Conservation (phyloP, 805 yeast genomes). For the Lachancea dasiensis region DNA sequence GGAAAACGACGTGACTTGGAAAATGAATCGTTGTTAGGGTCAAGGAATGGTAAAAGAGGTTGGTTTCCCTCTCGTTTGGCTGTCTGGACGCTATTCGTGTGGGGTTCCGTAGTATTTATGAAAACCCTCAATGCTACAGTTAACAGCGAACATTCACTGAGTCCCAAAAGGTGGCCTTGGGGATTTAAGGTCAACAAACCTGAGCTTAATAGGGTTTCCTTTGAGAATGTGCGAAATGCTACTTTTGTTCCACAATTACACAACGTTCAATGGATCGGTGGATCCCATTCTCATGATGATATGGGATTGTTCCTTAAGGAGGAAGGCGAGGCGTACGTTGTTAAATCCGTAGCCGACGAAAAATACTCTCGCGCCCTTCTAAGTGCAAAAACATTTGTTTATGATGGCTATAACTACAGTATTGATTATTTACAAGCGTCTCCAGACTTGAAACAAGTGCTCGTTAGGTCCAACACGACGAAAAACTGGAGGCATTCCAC, state of each 20-base stretch:
- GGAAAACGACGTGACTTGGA: too few relatives aligned
- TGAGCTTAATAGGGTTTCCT: constrained; percentile 31
- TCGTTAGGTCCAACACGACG: constrained; percentile 54
- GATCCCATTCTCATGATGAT: constrained; percentile 47
- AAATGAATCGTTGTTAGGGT: too few relatives aligned
- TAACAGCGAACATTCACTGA: neutral
- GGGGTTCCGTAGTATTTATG: constrained; percentile 23
- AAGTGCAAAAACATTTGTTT: constrained; percentile 42
- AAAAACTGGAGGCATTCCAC: constrained; percentile 55
- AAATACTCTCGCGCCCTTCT: constrained; percentile 42
- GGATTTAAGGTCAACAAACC: constrained; percentile 14
- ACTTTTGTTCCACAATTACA: constrained; percentile 48
- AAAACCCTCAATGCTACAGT: constrained; percentile 6
- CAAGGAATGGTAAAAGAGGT: neutral
- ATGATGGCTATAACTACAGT: constrained; percentile 35
- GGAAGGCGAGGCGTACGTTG: constrained; percentile 43
- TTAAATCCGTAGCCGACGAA: constrained; percentile 41
- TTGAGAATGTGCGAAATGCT: constrained; percentile 47
- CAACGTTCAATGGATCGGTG: constrained; percentile 64
- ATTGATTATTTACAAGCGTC: constrained; percentile 57
- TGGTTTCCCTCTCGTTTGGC: neutral
- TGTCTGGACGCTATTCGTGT: constrained; percentile 14
- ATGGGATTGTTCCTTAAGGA: constrained; percentile 60
- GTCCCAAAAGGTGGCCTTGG: constrained; percentile 1
- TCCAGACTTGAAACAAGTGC: constrained; percentile 54